A percentile compares a stretch with the other conserved stretches of the same genome.
These are phyloP conservation scores for Chaetomiaceae sp. DNA, from an alignment of 2,329 filamentous ascomycete genomes.

Conservation along the genomic window DNA sequence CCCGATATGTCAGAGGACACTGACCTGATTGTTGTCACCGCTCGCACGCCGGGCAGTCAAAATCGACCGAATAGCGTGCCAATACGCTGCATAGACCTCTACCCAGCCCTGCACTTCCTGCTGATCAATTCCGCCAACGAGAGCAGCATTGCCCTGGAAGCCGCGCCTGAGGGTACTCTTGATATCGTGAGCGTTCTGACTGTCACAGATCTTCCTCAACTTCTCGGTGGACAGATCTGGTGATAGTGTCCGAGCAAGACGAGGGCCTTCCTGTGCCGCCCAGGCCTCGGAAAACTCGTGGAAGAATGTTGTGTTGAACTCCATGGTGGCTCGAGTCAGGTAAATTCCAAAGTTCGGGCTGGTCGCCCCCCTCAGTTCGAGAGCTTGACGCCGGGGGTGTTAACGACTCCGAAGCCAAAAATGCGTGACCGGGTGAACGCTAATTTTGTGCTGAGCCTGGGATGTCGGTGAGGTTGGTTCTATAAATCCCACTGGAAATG, in stretches of 20 bases:
- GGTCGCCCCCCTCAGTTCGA: too few relatives aligned
- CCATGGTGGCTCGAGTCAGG: constrained; percentile 50
- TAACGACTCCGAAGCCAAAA: too few relatives aligned
- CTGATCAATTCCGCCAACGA: constrained; percentile 50
- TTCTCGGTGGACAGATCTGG: constrained; percentile 62
- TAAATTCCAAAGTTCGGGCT: too few relatives aligned
- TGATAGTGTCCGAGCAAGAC: constrained; percentile 68
- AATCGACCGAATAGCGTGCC: constrained; percentile 74
- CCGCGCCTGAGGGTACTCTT: constrained; percentile 69
- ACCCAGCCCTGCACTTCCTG: constrained; percentile 77
- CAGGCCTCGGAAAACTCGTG: constrained; percentile 68
- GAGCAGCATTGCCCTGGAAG: constrained; percentile 56
- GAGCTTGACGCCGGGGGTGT: too few relatives aligned
- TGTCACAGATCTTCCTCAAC: constrained; percentile 65
- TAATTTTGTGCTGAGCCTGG: too few relatives aligned
- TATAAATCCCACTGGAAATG: too few relatives aligned
- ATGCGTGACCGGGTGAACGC: too few relatives aligned
- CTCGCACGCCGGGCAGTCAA: constrained; percentile 56
- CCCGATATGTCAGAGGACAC: background rate
- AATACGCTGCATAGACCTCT: constrained; percentile 78
- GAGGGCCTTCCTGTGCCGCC: constrained; percentile 60
- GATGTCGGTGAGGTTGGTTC: too few relatives aligned
- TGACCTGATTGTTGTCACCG: constrained; percentile 36
- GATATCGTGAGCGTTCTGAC: constrained; percentile 61
- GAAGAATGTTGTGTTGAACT: constrained; percentile 53